A percentile compares a stretch with the other conserved stretches of the same genome.
phyloP scores from a whole-genome alignment of 1,284 basidiomycete species.

The Microbotryum violaceum region DNA sequence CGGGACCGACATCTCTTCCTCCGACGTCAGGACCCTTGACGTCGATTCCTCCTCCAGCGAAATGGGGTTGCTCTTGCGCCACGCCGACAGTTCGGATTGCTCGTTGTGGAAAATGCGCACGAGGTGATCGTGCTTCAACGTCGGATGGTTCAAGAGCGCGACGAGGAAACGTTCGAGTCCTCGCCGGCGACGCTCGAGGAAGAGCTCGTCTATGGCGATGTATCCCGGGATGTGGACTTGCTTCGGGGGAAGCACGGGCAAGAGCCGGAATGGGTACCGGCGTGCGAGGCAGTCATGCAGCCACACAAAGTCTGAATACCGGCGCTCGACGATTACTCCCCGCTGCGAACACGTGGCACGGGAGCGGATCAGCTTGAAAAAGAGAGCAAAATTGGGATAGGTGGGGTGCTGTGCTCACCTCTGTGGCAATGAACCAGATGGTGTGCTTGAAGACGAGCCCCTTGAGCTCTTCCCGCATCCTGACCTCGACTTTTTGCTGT shows the following conservation, averaged over 20 bases:
- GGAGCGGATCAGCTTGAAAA: not conserved
- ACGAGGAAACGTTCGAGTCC: constrained; percentile 74
- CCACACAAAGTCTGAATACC: constrained; percentile 83
- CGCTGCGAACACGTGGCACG: not conserved
- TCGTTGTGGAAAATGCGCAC: constrained; percentile 57
- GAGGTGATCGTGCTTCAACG: constrained; percentile 75
- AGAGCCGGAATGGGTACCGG: constrained; percentile 79
- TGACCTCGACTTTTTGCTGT: constrained; percentile 7
- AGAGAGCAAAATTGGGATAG: not conserved
- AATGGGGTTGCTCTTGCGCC: constrained; percentile 32
- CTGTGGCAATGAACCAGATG: constrained; percentile 15
- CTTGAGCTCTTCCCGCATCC: constrained; percentile 10
- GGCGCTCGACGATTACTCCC: constrained; percentile 39
- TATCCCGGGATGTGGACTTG: constrained; percentile 66
- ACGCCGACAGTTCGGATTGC: constrained; percentile 32
- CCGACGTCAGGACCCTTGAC: constrained; percentile 66
- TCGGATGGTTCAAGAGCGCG: constrained; percentile 80
- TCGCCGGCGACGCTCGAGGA: constrained; percentile 80
- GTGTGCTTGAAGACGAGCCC: constrained; percentile 21
- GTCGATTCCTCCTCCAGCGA: constrained; percentile 78
- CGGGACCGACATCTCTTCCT: constrained; percentile 85
- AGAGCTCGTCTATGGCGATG: constrained; percentile 64
- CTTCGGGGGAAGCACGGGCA: constrained; percentile 82
- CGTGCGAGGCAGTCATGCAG: constrained; percentile 69
- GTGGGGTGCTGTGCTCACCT: not conserved